These are phyloP conservation scores for Chloranthus sessilifolius DNA, from an alignment of 164 flowering plant genomes.

Conservation along the genomic window DNA sequence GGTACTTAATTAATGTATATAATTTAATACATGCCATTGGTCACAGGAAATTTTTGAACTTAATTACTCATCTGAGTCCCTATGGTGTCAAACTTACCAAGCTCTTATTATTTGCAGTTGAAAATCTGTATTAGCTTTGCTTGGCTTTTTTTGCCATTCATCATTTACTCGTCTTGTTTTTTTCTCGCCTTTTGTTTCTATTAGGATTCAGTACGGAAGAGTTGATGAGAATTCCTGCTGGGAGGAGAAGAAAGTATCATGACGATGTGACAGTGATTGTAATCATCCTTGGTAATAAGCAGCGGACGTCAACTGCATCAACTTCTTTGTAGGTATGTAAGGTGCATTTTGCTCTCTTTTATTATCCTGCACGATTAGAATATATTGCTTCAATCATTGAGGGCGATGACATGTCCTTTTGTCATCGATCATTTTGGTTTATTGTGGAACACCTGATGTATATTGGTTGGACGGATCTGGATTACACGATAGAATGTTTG, in stretches of 20 bases:
- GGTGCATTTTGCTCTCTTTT: neutral
- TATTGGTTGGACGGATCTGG: slow-evolving; percentile 4
- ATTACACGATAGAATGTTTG: slow-evolving; percentile 2
- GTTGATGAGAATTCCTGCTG: slow-evolving; percentile 25
- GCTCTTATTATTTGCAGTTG: too few species aligned
- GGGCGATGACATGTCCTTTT: too few species aligned
- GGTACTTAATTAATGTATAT: too few species aligned
- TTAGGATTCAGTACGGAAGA: slow-evolving; percentile 26
- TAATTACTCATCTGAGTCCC: too few species aligned
- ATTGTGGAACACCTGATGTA: neutral
- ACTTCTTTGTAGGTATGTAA: slow-evolving; percentile 16
- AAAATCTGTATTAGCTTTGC: neutral
- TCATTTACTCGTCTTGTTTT: neutral
- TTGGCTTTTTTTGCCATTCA: neutral
- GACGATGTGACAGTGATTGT: slow-evolving; percentile 29
- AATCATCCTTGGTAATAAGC: slow-evolving; percentile 27
- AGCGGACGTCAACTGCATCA: slow-evolving; percentile 25
- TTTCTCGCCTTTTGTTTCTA: neutral
- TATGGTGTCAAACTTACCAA: too few species aligned
- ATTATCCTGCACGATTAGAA: neutral
- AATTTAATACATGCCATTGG: too few species aligned
- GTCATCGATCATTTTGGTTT: neutral
- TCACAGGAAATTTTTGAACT: too few species aligned
- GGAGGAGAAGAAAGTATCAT: slow-evolving; percentile 31
- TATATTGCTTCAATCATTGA: neutral